Evolutionary conservation across 768 basidiomycete species (phyloP).

Genomic region (Suillus tomentosus): DNA sequence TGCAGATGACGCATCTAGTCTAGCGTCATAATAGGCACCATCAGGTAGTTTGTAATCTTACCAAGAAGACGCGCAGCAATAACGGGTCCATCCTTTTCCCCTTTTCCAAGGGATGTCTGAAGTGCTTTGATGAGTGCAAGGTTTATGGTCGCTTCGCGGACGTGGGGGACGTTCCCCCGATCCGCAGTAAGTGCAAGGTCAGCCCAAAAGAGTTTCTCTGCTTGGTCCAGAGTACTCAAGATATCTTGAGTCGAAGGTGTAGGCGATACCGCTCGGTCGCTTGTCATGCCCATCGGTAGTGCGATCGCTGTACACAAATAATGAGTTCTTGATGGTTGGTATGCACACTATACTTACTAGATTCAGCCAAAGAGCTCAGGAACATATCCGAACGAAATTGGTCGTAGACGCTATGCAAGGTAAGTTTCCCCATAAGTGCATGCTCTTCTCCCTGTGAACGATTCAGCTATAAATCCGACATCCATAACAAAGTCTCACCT

Average conservation of each 20-base stretch:
- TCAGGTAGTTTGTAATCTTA: slow-evolving; percentile 27
- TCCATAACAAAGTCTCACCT: slow-evolving; percentile 41
- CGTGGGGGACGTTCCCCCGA: slow-evolving; percentile 66
- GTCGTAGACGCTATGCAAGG: slow-evolving; percentile 73
- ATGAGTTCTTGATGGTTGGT: slow-evolving; percentile 7
- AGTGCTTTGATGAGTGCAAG: slow-evolving; percentile 72
- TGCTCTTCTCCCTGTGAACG: slow-evolving; percentile 70
- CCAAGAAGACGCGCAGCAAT: slow-evolving; percentile 67
- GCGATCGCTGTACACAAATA: slow-evolving; percentile 62
- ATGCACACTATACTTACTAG: slow-evolving; percentile 57
- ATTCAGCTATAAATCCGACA: slow-evolving; percentile 1
- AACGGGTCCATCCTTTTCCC: slow-evolving; percentile 47
- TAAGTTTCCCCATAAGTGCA: slow-evolving; percentile 74
- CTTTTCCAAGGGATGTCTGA: slow-evolving; percentile 77
- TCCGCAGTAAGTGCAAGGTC: slow-evolving; percentile 56
- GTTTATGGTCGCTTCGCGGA: slow-evolving; percentile 75
- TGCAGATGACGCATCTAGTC: slow-evolving; percentile 68
- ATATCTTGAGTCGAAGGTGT: slow-evolving; percentile 57
- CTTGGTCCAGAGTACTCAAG: slow-evolving; percentile 58
- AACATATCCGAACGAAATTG: slow-evolving; percentile 87
- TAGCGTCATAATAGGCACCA: background rate
- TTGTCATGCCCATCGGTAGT: slow-evolving; percentile 76
- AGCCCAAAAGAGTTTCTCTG: slow-evolving; percentile 71
- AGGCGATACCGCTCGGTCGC: slow-evolving; percentile 39
- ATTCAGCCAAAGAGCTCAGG: slow-evolving; percentile 87